These are phyloP conservation scores for Psilocybe sp. DNA, from an alignment of 768 basidiomycete genomes.

Conservation along the genomic window DNA sequence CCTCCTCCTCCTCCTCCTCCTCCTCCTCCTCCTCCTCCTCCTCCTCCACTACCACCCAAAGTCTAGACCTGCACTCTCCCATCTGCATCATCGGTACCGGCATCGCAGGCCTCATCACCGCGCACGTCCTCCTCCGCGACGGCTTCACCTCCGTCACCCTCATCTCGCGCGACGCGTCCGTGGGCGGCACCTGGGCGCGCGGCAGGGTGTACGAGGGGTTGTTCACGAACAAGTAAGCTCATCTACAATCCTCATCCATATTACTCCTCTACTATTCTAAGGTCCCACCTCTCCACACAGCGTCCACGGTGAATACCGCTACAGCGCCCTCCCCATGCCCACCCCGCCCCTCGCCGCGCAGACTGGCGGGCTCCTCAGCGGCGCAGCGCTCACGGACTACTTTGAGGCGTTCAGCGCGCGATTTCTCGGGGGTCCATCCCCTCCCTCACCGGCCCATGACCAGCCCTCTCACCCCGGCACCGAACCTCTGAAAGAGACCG, in stretches of 20 bases:
- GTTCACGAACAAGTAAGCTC: conserved; percentile 22
- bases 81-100: conserved; percentile 59
- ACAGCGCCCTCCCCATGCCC: conserved; percentile 54
- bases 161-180: conserved; percentile 49
- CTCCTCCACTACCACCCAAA: too few species aligned
- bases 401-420: conserved; percentile 46
- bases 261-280: too few species aligned
- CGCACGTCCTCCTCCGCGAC: conserved; percentile 51
- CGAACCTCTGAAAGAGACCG: too few species aligned
- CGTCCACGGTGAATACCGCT: conserved; percentile 58
- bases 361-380: conserved; percentile 41
- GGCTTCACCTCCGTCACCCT: conserved; percentile 55
- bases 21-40: too few species aligned
- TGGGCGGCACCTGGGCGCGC: conserved; percentile 61
- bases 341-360: conserved; percentile 28
- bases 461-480: too few species aligned
- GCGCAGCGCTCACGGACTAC: conserved; percentile 50
- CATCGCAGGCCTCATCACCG: conserved; percentile 57
- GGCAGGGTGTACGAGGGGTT: conserved; percentile 56
- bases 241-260: too few species aligned
- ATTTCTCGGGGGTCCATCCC: conserved; percentile 32
- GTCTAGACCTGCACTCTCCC: conserved; percentile 11
- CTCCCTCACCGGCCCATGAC: too few species aligned
- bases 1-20: too few species aligned
- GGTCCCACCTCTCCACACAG: conserved; percentile 23